These are phyloP conservation scores for Tylopilus felleus DNA, from an alignment of 768 basidiomycete species.

Conservation along the genomic window DNA sequence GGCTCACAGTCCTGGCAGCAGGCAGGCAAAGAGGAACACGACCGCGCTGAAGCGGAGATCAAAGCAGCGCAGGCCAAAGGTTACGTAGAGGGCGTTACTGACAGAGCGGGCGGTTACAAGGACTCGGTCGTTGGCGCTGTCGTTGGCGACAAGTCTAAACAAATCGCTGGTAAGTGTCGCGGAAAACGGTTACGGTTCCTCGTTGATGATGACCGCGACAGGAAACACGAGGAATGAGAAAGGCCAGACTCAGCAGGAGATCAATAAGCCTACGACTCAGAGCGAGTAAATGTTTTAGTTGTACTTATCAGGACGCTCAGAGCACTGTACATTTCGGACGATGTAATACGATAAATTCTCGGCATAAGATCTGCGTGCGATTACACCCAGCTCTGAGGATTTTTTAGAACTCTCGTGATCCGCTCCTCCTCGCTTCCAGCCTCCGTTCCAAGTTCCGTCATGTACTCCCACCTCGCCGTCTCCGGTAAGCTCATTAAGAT, in stretches of 20 bases:
- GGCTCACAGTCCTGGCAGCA: constrained; percentile 42
- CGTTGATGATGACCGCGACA: constrained; percentile 13
- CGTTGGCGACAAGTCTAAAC: constrained; percentile 52
- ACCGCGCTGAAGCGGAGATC: constrained; percentile 45
- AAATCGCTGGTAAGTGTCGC: constrained; percentile 40
- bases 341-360: background rate
- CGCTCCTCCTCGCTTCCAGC: constrained; percentile 64
- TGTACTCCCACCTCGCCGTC: constrained; percentile 88
- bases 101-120: constrained; percentile 47
- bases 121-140: constrained; percentile 54
- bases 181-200: fast-evolving
- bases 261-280: constrained; percentile 45
- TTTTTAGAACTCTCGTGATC: constrained; percentile 57
- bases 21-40: constrained; percentile 50
- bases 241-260: constrained; percentile 50
- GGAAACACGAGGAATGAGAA: constrained; percentile 55
- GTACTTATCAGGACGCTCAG: background rate
- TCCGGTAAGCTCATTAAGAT: constrained; percentile 89
- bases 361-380: too few species aligned
- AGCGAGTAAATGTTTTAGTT: background rate
- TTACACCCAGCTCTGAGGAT: constrained; percentile 61
- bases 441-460: constrained; percentile 65
- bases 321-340: background rate
- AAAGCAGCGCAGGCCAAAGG: constrained; percentile 47
- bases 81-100: constrained; percentile 47